phyloP scores from a whole-genome alignment of 1,284 basidiomycete species.

The Ceratobasidium sp. region DNA sequence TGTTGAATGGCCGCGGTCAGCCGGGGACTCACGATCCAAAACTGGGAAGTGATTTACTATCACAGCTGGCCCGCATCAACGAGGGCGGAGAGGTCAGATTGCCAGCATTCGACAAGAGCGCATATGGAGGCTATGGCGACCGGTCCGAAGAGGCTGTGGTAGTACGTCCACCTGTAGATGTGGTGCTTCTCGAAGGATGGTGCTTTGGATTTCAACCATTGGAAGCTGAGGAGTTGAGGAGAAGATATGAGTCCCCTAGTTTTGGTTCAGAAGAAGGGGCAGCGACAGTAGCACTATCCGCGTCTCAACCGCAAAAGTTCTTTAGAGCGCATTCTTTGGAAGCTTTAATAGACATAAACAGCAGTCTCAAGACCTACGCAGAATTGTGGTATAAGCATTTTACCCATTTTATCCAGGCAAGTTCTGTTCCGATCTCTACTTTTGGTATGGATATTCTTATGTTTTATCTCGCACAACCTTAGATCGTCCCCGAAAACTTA shows the following conservation, averaged over 20 bases:
- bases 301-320: slow-evolving; percentile 30
- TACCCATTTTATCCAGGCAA: slow-evolving; percentile 77
- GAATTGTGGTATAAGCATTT: slow-evolving; percentile 75
- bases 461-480: not conserved
- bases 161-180: slow-evolving; percentile 69
- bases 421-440: slow-evolving; percentile 48
- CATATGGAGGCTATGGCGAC: slow-evolving; percentile 85
- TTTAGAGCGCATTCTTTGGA: slow-evolving; percentile 55
- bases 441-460: slow-evolving; percentile 14
- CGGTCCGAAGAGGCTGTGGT: slow-evolving; percentile 65
- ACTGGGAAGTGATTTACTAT: slow-evolving; percentile 70
- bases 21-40: slow-evolving; percentile 88
- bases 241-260: slow-evolving; percentile 51
- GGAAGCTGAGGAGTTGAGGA: slow-evolving; percentile 62
- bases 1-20: slow-evolving; percentile 83
- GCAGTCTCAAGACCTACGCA: slow-evolving; percentile 68
- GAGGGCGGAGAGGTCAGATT: slow-evolving; percentile 64
- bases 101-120: slow-evolving; percentile 90
- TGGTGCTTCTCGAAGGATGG: slow-evolving; percentile 92
- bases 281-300: not conserved
- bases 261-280: not conserved
- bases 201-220: slow-evolving; percentile 80
- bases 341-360: slow-evolving; percentile 74
- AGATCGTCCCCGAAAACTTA: slow-evolving; percentile 56
- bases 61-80: slow-evolving; percentile 66